These are phyloP conservation scores for Microbotryum silenes-acaulis DNA, from an alignment of 1,284 basidiomycete species.

Conservation along the genomic window DNA sequence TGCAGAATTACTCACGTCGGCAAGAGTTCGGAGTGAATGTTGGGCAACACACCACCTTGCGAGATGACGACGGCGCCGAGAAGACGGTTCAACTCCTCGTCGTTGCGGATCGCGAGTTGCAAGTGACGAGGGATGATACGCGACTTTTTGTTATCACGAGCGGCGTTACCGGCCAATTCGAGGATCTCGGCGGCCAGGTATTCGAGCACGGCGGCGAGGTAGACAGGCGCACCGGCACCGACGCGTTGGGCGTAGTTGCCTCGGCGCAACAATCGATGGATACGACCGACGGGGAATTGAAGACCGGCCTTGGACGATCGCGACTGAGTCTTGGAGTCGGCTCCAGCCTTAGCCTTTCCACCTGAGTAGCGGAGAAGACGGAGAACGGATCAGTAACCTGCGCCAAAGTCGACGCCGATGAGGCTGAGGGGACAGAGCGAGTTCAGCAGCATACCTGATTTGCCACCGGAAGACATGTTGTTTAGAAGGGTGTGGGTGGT, in stretches of 20 bases:
- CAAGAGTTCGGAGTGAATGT: conserved; percentile 53
- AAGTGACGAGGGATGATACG: conserved; percentile 87
- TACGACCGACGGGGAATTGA: conserved; percentile 77
- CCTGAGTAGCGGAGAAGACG: conserved; percentile 48
- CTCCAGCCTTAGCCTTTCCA: conserved; percentile 58
- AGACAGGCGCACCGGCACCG: conserved; percentile 53
- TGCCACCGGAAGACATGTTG: conserved; percentile 52
- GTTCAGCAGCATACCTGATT: conserved; percentile 34
- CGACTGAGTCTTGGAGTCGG: conserved; percentile 39
- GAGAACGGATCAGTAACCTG: no score
- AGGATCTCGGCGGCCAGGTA: conserved; percentile 82
- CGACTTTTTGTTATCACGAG: conserved; percentile 67
- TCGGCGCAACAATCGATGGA: conserved; percentile 61
- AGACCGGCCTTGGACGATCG: conserved; percentile 70
- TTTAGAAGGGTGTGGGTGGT: conserved; percentile 48
- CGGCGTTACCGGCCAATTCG: conserved; percentile 75
- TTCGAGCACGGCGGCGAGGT: conserved; percentile 74
- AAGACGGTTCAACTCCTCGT: conserved; percentile 51
- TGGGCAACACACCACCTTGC: conserved; percentile 80
- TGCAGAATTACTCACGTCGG: no score
- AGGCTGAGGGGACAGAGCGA: conserved; percentile 45
- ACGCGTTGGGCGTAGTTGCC: conserved; percentile 53
- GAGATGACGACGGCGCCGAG: conserved; percentile 79
- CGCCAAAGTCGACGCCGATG: conserved; percentile 43
- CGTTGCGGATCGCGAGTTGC: conserved; percentile 67